phyloP scores from a whole-genome alignment of 345 rosid species.

The Limnanthes douglasii region DNA sequence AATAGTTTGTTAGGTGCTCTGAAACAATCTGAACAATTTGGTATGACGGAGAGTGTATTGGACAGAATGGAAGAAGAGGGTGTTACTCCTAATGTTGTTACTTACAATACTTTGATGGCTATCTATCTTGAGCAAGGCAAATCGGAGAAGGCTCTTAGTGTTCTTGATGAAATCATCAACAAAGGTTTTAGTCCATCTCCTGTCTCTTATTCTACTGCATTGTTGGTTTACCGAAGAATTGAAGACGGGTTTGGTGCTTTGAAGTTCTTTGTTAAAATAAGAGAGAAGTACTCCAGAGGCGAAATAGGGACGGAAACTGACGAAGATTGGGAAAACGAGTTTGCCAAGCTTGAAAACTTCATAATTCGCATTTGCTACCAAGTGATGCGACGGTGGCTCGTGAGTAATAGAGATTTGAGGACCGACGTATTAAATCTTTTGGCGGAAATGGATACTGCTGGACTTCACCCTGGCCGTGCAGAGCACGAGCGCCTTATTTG shows the following conservation, averaged over 20 bases:
- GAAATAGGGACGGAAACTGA: conserved; percentile 26
- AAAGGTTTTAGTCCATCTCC: conserved; percentile 55
- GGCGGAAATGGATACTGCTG: conserved; percentile 44
- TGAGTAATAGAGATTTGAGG: conserved; percentile 29
- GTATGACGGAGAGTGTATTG: conserved; percentile 37
- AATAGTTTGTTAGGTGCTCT: conserved; percentile 65
- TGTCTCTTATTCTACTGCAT: conserved; percentile 64
- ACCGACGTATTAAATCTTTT: conserved; percentile 53
- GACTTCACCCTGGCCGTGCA: conserved; percentile 32
- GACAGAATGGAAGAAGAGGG: conserved; percentile 55
- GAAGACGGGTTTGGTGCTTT: conserved; percentile 78
- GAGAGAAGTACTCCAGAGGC: conserved; percentile 39
- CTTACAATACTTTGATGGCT: conserved; percentile 68
- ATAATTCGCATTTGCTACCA: conserved; percentile 59
- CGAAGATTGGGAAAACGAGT: conserved; percentile 51
- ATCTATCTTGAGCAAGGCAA: conserved; percentile 45
- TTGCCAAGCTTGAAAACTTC: conserved; percentile 49
- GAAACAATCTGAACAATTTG: conserved; percentile 36
- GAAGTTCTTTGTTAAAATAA: conserved; percentile 45
- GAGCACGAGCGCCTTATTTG: conserved; percentile 78
- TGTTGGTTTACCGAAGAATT: conserved; percentile 60
- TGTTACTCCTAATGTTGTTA: conserved; percentile 47
- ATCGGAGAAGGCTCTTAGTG: conserved; percentile 36
- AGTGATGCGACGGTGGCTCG: conserved; percentile 81
- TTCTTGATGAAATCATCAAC: conserved; percentile 42